phyloP scores from a whole-genome alignment of 2,329 filamentous ascomycete genomes.

The Beauveria caledonica region DNA sequence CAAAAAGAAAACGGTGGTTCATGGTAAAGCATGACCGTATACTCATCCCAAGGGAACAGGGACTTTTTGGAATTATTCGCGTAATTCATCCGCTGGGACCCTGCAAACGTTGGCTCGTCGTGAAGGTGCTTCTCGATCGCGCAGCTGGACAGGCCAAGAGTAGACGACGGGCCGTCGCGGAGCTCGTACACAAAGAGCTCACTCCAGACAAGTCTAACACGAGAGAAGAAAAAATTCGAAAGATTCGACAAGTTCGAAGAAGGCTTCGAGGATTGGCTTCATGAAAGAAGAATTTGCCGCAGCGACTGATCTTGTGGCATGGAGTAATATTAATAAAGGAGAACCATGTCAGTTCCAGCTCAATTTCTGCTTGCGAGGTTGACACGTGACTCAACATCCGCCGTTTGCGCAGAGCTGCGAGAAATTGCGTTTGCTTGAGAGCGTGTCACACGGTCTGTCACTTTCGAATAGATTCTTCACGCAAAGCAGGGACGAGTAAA shows the following conservation, averaged over 20 bases:
- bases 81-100: background rate
- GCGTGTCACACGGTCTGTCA: background rate
- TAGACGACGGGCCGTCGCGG: background rate
- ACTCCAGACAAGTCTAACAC: background rate
- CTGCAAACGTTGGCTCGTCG: background rate
- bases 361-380: background rate
- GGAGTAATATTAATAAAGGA: background rate
- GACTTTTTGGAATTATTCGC: background rate
- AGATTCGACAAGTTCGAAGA: too few relatives aligned
- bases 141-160: background rate
- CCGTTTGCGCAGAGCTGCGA: background rate
- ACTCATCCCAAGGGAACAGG: background rate
- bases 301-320: background rate
- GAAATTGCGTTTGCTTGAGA: too few relatives aligned
- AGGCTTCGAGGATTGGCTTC: background rate
- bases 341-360: conserved; percentile 4
- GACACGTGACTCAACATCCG: background rate
- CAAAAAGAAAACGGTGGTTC: background rate
- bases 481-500: background rate
- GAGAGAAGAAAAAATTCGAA: background rate
- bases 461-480: background rate
- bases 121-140: background rate
- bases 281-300: background rate
- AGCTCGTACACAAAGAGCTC: background rate
- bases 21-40: background rate